phyloP scores from a whole-genome alignment of 2,329 filamentous ascomycete species.

The Alternaria longipes region DNA sequence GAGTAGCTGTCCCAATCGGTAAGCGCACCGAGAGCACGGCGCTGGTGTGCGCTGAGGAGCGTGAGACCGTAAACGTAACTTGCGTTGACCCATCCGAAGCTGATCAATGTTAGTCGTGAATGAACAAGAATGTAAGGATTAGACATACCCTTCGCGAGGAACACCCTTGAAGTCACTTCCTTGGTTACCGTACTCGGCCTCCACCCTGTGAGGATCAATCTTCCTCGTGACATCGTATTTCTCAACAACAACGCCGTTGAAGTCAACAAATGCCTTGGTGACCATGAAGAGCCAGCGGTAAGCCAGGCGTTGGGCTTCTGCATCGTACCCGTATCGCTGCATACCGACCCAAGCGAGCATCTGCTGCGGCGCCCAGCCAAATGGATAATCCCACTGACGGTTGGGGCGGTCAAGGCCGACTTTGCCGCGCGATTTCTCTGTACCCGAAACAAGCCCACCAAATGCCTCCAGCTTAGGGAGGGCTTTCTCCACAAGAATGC shows the following conservation, averaged over 20 bases:
- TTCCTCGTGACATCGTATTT: conserved; percentile 97
- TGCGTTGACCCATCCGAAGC: conserved; percentile 98
- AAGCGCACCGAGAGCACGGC: conserved; percentile 84
- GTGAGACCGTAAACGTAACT: conserved; percentile 95
- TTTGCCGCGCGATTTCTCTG: conserved; percentile 83
- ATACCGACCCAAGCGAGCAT: conserved; percentile 97
- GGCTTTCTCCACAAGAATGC: conserved; percentile 79
- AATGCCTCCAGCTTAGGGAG: conserved; percentile 88
- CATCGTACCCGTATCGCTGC: conserved; percentile 87
- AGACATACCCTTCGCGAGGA: conserved; percentile 90
- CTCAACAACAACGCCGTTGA: conserved; percentile 97
- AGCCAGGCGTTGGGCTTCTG: conserved; percentile 86
- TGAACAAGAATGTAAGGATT: not conserved
- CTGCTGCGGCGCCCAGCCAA: conserved; percentile 98
- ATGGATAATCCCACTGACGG: conserved; percentile 98
- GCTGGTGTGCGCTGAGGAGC: conserved; percentile 88
- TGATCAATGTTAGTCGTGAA: conserved; percentile 53
- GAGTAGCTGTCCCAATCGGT: conserved; percentile 87
- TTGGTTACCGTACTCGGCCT: conserved; percentile 98
- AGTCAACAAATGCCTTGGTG: conserved; percentile 97
- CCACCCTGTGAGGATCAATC: conserved; percentile 90
- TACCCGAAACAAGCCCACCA: conserved; percentile 88
- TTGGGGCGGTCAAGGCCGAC: conserved; percentile 86
- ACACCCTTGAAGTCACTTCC: conserved; percentile 95
- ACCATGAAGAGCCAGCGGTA: conserved; percentile 99